Conservation (phyloP, 2,329 filamentous ascomycete genomes). For the Fusarium chuoi region DNA sequence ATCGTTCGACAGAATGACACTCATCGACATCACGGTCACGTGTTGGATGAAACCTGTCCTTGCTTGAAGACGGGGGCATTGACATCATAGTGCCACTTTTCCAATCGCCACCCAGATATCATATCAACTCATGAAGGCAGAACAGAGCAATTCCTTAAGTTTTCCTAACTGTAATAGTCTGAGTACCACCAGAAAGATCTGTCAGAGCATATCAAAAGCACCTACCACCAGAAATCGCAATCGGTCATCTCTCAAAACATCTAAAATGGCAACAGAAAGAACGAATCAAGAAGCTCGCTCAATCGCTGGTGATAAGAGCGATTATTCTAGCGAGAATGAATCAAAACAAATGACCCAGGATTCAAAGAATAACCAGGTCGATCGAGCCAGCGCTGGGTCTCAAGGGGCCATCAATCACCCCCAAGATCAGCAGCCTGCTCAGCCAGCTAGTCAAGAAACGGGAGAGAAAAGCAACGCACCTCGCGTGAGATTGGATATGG, state of each 20-base stretch:
- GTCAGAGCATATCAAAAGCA: neutral
- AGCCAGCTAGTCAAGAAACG: neutral
- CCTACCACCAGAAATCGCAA: accelerated
- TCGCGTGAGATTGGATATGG: constrained; percentile 23
- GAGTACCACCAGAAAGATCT: accelerated
- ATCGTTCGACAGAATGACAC: neutral
- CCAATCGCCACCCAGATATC: neutral
- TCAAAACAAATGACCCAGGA: neutral
- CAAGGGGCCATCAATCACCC: neutral
- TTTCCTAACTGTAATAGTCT: neutral
- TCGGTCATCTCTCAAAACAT: accelerated
- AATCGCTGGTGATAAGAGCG: neutral
- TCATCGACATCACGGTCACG: neutral
- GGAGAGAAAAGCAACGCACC: constrained; percentile 20
- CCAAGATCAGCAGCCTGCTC: neutral
- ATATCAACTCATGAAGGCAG: neutral
- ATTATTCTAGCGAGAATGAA: neutral
- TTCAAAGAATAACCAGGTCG: neutral
- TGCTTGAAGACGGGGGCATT: neutral
- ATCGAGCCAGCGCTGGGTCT: neutral
- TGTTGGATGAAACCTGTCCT: neutral
- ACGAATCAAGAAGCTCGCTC: neutral
- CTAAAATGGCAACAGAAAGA: neutral
- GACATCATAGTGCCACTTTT: constrained; percentile 5
- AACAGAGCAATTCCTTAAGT: neutral